Base-by-base conservation (phyloP, 2,329 filamentous ascomycete genomes). In the Rhynchosporium secalis region DNA sequence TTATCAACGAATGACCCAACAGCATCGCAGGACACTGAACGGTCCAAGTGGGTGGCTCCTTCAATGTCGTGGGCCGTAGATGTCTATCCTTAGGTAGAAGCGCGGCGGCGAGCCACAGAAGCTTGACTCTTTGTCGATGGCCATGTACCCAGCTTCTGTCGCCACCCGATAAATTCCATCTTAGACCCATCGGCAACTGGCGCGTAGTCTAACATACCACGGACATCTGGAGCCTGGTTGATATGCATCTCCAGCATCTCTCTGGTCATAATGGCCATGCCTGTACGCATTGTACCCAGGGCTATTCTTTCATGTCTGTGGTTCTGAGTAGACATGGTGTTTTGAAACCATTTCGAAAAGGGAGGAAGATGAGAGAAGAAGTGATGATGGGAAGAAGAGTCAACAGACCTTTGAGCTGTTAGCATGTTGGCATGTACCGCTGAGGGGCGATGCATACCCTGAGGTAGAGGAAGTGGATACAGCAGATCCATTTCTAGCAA, bases 121-220 rank as follows among this genome's bases (percentile, higher is more conserved):
- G n/a, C n/a, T 38, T 58, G 67, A 58, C 69, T 58, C 64, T 71
- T 70, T n/a, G 61, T 64, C 28, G 71, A 58, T 33, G 74, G 72
- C 74, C 74, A 76, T 12, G 74, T 76, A 20, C 66, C 63, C 36
- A 72, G 62, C 60, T 75, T 75, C 40, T 66, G 66, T 54, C 72
- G 70, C 61, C 68, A 71, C 7, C 72, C 72, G 26, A 71, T 48
- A 43, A 68, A 69, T 1, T 31, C 46, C 47, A 57, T 62, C 13
- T 49, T 54, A 12, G 58, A 48, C 15, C 51, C 60, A 38, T 70
- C 58, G 20, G 69, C 70, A n/a, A 75, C 68, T 26, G 71, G 71
- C 58, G 72, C 57, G 40, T 67, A 73, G 61, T 73, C 70, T 43
- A 69, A 54, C 38, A 69, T 64, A 2, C 68, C 66, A 8, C 64